Percentiles rank a stretch among this genome's conserved stretches.
These are phyloP conservation scores for Rhynchospora pubera DNA, from an alignment of 176 grass and related monocot species.

Conservation along the genomic window DNA sequence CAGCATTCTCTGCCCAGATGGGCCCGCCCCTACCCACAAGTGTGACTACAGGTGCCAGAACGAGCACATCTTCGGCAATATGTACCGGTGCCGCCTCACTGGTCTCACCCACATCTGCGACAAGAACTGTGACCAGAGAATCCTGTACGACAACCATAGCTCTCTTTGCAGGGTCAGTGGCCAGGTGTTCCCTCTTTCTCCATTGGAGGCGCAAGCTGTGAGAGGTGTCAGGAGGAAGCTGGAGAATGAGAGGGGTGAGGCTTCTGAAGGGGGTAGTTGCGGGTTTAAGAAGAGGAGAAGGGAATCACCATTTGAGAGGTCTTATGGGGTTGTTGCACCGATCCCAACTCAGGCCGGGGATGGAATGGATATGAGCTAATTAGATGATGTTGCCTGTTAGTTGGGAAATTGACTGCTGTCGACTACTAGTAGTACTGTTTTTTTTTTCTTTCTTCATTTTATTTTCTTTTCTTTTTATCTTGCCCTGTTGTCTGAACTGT, in stretches of 20 bases:
- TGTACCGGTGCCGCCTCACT: conserved; percentile 93
- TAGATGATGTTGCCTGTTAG: conserved; percentile 9
- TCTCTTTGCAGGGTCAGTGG: conserved; percentile 92
- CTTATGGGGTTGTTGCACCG: conserved; percentile 56
- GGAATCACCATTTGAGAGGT: conserved; percentile 85
- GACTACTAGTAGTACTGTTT: conserved; percentile 49
- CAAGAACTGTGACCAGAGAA: conserved; percentile 95
- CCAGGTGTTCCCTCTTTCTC: conserved; percentile 78
- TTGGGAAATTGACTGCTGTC: conserved; percentile 22
- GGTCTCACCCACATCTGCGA: conserved; percentile 84
- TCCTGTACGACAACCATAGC: conserved; percentile 94
- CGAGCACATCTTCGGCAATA: conserved; percentile 88
- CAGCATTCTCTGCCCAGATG: conserved; percentile 79
- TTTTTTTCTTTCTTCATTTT: conserved; percentile 38
- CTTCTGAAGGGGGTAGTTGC: conserved; percentile 45
- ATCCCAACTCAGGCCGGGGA: conserved; percentile 83
- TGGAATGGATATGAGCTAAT: conserved; percentile 98
- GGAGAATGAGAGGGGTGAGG: conserved; percentile 44
- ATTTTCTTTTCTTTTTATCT: conserved; percentile 20
- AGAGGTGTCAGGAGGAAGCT: conserved; percentile 94
- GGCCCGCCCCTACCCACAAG: conserved; percentile 72
- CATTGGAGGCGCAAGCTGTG: conserved; percentile 67
- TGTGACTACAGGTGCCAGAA: conserved; percentile 96
- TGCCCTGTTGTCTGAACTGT: conserved; percentile 27
- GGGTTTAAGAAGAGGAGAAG: conserved; percentile 81